Conservation (phyloP, 352 stramenopile genomes). For the Hyaloperonospora arabidopsidis region DNA sequence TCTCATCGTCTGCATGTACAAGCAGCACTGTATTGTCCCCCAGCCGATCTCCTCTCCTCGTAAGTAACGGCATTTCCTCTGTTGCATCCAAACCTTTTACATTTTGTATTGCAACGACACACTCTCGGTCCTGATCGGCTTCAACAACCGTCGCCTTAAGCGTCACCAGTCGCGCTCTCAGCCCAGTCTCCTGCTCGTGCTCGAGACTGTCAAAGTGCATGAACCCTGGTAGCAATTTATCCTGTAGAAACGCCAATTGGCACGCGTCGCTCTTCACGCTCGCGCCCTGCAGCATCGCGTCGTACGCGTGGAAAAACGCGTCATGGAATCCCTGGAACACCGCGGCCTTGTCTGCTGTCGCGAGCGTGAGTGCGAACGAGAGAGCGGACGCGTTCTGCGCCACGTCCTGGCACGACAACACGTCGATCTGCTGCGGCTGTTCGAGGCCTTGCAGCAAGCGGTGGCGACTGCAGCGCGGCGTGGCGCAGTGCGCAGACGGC, state of each 20-base stretch:
- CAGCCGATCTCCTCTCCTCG: slow-evolving; percentile 31
- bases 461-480: slow-evolving; percentile 13
- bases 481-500: slow-evolving; percentile 14
- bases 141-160: slow-evolving; percentile 15
- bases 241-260: slow-evolving; percentile 55
- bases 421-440: slow-evolving; percentile 19
- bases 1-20: slow-evolving; percentile 34
- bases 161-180: slow-evolving; percentile 49
- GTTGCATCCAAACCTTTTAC: slow-evolving; percentile 30
- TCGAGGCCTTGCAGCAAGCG: slow-evolving; percentile 8
- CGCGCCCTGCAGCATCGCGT: slow-evolving; percentile 50
- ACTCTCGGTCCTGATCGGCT: slow-evolving; percentile 37
- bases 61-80: slow-evolving; percentile 48
- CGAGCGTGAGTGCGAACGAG: slow-evolving; percentile 33
- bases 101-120: slow-evolving; percentile 31
- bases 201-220: slow-evolving; percentile 26
- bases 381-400: slow-evolving; percentile 26
- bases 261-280: slow-evolving; percentile 56
- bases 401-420: slow-evolving; percentile 35
- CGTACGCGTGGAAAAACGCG: slow-evolving; percentile 56
- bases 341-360: slow-evolving; percentile 25
- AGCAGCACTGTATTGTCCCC: slow-evolving; percentile 46
- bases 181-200: slow-evolving; percentile 18
- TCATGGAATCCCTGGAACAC: slow-evolving; percentile 51
- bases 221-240: slow-evolving; percentile 38